A percentile compares a stretch with the other conserved stretches of the same genome.
phyloP scores from a whole-genome alignment of 2,329 filamentous ascomycete species.

The Pestalotiopsis sp. region DNA sequence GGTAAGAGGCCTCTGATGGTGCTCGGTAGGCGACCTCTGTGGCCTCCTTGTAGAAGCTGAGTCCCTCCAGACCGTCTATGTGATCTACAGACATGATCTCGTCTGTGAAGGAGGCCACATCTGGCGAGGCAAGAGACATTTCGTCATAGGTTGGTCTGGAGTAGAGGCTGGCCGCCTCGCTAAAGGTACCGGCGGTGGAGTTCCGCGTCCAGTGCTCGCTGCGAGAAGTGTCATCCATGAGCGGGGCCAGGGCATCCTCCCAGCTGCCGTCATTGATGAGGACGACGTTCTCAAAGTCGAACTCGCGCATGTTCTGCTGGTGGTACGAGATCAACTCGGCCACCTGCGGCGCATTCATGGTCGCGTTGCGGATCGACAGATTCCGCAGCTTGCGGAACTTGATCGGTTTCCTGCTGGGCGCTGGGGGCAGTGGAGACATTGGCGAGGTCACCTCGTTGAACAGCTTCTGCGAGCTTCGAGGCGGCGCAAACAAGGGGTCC shows the following conservation, averaged over 20 bases:
- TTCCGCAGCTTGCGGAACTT: conserved; percentile 68
- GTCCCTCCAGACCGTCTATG: conserved; percentile 32
- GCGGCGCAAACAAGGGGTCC: conserved; percentile 69
- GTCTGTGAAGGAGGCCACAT: conserved; percentile 53
- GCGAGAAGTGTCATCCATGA: conserved; percentile 53
- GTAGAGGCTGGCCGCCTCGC: conserved; percentile 28
- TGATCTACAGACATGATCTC: conserved; percentile 44
- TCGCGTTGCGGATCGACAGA: conserved; percentile 72
- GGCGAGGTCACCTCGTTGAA: conserved; percentile 66
- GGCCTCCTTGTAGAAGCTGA: conserved; percentile 24
- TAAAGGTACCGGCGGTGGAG: conserved; percentile 34
- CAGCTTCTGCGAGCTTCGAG: conserved; percentile 55
- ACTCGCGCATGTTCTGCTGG: conserved; percentile 69
- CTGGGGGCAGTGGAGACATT: conserved; percentile 62
- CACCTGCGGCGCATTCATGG: conserved; percentile 72
- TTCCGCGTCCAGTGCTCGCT: conserved; percentile 45
- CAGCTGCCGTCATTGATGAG: conserved; percentile 71
- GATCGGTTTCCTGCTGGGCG: conserved; percentile 55
- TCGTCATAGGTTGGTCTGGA: conserved; percentile 7
- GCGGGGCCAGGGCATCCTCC: conserved; percentile 79
- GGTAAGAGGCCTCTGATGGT: too few species aligned
- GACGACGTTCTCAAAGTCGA: conserved; percentile 77
- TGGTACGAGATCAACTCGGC: conserved; percentile 69
- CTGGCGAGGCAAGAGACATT: conserved; percentile 43
- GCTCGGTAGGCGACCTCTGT: too few species aligned